These are phyloP conservation scores for Seiridium unicorne DNA, from an alignment of 2,329 filamentous ascomycete species.

Conservation along the genomic window DNA sequence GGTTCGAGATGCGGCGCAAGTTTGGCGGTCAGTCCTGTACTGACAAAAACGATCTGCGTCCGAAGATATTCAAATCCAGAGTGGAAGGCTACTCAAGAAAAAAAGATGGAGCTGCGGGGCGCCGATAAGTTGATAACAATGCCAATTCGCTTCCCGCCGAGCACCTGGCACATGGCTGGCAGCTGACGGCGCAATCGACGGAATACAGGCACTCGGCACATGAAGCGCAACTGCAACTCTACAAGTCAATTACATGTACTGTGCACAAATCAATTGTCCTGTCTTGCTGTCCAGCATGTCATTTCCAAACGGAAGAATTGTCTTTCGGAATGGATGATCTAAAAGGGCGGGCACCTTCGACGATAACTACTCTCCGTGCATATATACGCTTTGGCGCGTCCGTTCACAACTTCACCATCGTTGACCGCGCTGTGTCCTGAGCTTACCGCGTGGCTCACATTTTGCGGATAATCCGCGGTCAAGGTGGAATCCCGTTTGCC, in stretches of 20 bases:
- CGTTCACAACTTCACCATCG: neutral
- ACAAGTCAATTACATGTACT: neutral
- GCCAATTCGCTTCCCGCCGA: neutral
- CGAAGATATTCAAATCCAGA: neutral
- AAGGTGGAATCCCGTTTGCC: too few species aligned
- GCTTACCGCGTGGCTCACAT: too few species aligned
- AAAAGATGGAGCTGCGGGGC: conserved; percentile 7
- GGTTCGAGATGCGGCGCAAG: neutral
- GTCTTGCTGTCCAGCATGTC: neutral
- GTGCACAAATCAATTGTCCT: neutral
- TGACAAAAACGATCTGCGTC: neutral
- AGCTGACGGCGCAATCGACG: neutral
- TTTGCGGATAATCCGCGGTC: too few species aligned
- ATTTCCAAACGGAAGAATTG: neutral
- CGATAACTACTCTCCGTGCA: neutral
- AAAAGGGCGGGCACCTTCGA: neutral
- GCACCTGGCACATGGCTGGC: neutral
- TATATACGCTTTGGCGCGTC: neutral
- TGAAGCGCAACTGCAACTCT: too few species aligned
- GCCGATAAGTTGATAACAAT: neutral
- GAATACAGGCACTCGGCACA: too few species aligned
- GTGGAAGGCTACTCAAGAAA: neutral
- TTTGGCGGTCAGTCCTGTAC: neutral
- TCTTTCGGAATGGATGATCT: neutral
- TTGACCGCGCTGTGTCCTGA: too few species aligned